phyloP scores from a whole-genome alignment of 768 basidiomycete genomes.

The Xanthoconium stramineum region DNA sequence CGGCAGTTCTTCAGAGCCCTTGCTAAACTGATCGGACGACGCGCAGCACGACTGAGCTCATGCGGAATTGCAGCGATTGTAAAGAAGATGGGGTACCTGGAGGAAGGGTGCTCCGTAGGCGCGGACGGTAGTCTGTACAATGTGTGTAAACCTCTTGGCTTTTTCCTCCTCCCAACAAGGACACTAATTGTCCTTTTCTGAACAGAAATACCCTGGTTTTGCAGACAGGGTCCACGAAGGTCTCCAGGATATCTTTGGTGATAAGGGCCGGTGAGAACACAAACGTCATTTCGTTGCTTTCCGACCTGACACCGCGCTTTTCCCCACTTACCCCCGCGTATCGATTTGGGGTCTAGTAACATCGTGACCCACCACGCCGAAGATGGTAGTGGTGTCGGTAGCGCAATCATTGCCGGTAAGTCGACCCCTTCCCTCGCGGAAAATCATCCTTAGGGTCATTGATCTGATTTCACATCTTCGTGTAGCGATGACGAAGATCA shows the following conservation, averaged over 20 bases:
- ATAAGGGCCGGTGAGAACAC: constrained; percentile 77
- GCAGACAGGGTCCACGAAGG: constrained; percentile 92
- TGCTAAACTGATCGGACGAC: constrained; percentile 82
- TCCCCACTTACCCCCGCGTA: constrained; percentile 42
- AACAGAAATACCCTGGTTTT: constrained; percentile 95
- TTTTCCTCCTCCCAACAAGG: background rate
- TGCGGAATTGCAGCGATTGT: constrained; percentile 98
- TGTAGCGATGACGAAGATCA: constrained; percentile 84
- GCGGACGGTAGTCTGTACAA: constrained; percentile 97
- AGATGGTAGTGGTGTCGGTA: constrained; percentile 84
- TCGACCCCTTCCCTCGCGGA: constrained; percentile 3
- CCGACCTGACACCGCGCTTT: background rate
- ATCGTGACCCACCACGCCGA: constrained; percentile 37
- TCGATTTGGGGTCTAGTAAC: constrained; percentile 55
- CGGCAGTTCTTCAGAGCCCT: constrained; percentile 96
- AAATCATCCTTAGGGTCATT: background rate
- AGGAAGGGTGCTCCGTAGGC: constrained; percentile 85
- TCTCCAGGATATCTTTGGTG: constrained; percentile 91
- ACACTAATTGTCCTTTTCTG: background rate
- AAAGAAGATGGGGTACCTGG: constrained; percentile 89
- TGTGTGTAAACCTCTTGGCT: constrained; percentile 41
- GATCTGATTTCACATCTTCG: background rate
- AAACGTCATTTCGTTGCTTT: background rate
- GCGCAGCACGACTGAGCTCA: constrained; percentile 86
- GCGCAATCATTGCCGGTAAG: constrained; percentile 89